phyloP scores from a whole-genome alignment of 2,329 filamentous ascomycete species.

The Hypoxylon sp. region DNA sequence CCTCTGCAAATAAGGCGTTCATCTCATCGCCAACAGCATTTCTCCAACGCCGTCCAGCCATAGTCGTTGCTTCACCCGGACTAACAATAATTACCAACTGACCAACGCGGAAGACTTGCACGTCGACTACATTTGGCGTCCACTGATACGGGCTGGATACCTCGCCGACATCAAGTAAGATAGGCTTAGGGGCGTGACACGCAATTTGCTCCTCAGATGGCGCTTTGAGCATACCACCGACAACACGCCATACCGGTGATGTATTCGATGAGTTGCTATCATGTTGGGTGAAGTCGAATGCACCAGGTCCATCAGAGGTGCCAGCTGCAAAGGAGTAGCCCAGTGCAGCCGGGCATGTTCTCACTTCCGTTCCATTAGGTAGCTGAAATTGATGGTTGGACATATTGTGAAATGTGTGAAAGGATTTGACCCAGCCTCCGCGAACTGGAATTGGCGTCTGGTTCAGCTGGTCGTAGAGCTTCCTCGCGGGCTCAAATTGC shows the following conservation, averaged over 20 bases:
- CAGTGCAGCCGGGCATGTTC: slow-evolving; percentile 87
- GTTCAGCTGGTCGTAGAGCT: slow-evolving; percentile 66
- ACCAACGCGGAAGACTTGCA: slow-evolving; percentile 87
- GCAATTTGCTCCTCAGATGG: slow-evolving; percentile 77
- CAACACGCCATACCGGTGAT: slow-evolving; percentile 81
- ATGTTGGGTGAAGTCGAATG: slow-evolving; percentile 94
- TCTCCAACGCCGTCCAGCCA: slow-evolving; percentile 91
- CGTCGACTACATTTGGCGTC: slow-evolving; percentile 91
- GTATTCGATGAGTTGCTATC: slow-evolving; percentile 75
- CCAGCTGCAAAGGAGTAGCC: slow-evolving; percentile 95
- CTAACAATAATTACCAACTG: slow-evolving; percentile 87
- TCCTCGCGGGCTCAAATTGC: slow-evolving; percentile 67
- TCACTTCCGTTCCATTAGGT: slow-evolving; percentile 76
- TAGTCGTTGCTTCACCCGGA: slow-evolving; percentile 90
- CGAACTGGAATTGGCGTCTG: slow-evolving; percentile 63
- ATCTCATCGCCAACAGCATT: slow-evolving; percentile 72
- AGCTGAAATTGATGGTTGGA: slow-evolving; percentile 79
- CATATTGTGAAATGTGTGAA: slow-evolving; percentile 90
- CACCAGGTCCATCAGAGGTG: slow-evolving; percentile 90
- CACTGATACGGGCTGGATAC: slow-evolving; percentile 83
- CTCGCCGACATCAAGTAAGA: slow-evolving; percentile 89
- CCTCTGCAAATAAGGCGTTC: slow-evolving; percentile 59
- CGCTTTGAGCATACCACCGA: slow-evolving; percentile 77
- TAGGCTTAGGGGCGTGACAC: slow-evolving; percentile 86
- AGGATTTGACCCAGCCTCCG: slow-evolving; percentile 78